Evolutionary conservation across 2,329 filamentous ascomycete genomes (phyloP).

Genomic region (Magnaporthales sp.): DNA sequence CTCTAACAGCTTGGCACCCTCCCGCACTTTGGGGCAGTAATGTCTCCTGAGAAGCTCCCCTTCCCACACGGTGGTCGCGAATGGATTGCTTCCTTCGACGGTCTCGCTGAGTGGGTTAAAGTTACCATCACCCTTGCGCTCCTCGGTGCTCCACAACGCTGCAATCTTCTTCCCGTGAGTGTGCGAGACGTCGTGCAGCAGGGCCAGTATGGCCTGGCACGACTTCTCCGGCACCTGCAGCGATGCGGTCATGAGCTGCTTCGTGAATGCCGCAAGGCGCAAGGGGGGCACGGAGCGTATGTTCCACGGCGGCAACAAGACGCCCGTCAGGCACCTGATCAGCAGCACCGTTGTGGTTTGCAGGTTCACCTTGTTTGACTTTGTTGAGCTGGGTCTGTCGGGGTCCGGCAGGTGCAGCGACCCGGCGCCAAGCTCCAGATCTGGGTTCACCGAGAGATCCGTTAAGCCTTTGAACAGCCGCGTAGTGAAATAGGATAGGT

Average conservation of each 20-base stretch:
- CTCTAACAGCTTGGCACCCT: conserved; percentile 62
- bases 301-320: conserved; percentile 68
- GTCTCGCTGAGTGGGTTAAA: conserved; percentile 67
- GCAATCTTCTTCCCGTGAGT: conserved; percentile 75
- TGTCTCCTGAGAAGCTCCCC: conserved; percentile 78
- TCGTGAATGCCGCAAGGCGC: conserved; percentile 84
- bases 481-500: conserved; percentile 90
- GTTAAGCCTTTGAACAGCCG: conserved; percentile 86
- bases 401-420: conserved; percentile 65
- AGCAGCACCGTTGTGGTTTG: conserved; percentile 91
- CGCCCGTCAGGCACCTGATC: conserved; percentile 73
- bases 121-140: conserved; percentile 81
- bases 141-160: conserved; percentile 90
- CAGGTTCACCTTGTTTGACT: conserved; percentile 69
- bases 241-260: conserved; percentile 75
- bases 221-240: conserved; percentile 90
- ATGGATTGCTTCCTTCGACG: conserved; percentile 82
- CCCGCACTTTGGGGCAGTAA: conserved; percentile 78
- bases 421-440: conserved; percentile 74
- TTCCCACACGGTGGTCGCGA: conserved; percentile 87
- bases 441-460: conserved; percentile 68
- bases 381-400: conserved; percentile 31
- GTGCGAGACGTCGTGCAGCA: conserved; percentile 71
- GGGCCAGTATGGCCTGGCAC: conserved; percentile 65
- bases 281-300: conserved; percentile 69